Conservation (phyloP, 768 basidiomycete species). For the Cantharellus anzutake region DNA sequence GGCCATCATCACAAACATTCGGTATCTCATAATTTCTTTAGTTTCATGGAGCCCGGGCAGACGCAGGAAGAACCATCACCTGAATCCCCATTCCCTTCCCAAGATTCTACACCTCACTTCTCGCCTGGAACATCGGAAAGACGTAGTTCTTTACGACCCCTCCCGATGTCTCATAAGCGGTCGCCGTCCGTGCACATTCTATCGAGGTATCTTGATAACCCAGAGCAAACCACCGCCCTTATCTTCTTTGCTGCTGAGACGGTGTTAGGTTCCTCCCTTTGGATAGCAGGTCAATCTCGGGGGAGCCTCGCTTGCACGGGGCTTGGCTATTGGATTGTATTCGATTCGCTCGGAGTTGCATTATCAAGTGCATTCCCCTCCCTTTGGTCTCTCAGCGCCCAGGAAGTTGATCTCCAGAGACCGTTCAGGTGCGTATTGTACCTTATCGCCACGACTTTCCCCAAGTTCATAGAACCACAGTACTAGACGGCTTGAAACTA, state of each 20-base stretch:
- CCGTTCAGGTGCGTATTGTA: no score
- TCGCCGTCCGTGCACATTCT: neutral
- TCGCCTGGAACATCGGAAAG: constrained; percentile 1
- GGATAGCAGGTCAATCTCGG: constrained; percentile 77
- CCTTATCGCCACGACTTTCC: no score
- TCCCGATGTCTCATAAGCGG: neutral
- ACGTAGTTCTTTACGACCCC: neutral
- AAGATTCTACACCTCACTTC: no score
- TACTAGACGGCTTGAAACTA: constrained; percentile 37
- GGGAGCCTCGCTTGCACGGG: constrained; percentile 81
- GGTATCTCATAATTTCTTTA: constrained; percentile 86
- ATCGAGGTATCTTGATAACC: neutral
- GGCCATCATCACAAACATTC: constrained; percentile 92
- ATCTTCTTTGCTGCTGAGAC: constrained; percentile 18
- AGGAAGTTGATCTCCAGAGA: no score
- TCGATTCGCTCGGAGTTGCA: constrained; percentile 72
- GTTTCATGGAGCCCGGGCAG: constrained; percentile 79
- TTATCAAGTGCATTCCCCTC: constrained; percentile 18
- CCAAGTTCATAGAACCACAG: no score
- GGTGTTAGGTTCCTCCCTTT: constrained; percentile 34
- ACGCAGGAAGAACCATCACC: no score
- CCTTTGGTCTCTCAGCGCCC: constrained; percentile 26
- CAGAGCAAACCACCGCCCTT: constrained; percentile 1
- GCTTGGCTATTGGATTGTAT: constrained; percentile 90
- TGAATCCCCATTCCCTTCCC: no score